Evolutionary conservation across 306 rosid species (phyloP).

Genomic region (Styphnolobium japonicum): DNA sequence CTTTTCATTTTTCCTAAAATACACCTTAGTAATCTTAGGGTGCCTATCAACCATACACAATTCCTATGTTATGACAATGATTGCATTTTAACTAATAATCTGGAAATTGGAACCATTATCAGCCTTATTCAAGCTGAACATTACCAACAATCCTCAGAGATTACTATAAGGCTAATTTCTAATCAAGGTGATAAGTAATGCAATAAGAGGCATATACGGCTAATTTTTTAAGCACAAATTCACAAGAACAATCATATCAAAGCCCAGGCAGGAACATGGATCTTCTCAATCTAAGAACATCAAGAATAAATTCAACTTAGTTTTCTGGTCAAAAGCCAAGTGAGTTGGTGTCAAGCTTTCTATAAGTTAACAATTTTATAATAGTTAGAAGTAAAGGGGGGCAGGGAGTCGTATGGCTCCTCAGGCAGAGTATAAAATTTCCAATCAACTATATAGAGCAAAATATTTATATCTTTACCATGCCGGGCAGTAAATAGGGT

Average conservation of each 20-base stretch:
- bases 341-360: neutral
- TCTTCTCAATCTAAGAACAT: conserved; percentile 2
- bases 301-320: neutral
- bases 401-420: neutral
- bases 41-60: no score
- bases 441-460: neutral
- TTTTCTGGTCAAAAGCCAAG: neutral
- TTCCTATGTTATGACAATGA: neutral
- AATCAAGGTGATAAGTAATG: neutral
- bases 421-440: neutral
- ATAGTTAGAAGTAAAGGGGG: neutral
- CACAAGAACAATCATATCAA: neutral
- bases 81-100: conserved; percentile 3
- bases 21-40: no score
- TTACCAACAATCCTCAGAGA: no score
- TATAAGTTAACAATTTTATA: neutral
- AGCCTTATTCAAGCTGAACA: no score
- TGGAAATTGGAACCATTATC: no score
- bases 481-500: neutral
- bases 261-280: neutral
- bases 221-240: neutral
- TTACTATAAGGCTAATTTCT: no score
- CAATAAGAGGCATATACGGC: neutral
- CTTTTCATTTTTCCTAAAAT: no score
- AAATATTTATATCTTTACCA: neutral